Evolutionary conservation across 306 rosid species (phyloP).

Genomic region (Cucurbita argyrosperma): DNA sequence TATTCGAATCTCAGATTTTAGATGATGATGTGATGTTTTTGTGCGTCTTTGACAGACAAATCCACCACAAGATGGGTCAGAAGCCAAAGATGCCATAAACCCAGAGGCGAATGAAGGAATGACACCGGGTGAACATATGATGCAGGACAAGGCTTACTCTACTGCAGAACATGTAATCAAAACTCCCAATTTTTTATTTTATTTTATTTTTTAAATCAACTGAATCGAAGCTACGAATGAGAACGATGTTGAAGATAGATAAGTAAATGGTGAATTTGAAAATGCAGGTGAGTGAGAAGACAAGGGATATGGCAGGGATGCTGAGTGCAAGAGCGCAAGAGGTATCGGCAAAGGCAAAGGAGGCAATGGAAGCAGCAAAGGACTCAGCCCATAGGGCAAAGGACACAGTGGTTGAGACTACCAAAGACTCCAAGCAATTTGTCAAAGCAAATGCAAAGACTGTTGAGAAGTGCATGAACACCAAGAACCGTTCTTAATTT

Average conservation of each 20-base stretch:
- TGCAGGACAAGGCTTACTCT: not conserved
- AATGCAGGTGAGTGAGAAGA: constrained; percentile 23
- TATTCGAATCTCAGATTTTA: too few species aligned
- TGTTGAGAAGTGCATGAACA: constrained; percentile 39
- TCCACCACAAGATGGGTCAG: not conserved
- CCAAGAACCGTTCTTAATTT: constrained; percentile 7
- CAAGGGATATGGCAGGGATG: constrained; percentile 22
- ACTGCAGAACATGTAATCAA: not conserved
- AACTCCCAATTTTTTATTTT: too few species aligned
- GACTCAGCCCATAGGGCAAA: constrained; percentile 42
- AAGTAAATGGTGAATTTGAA: too few species aligned
- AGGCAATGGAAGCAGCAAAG: constrained; percentile 44
- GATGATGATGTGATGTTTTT: not conserved
- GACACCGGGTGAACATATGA: not conserved
- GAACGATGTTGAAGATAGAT: too few species aligned
- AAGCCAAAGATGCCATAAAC: not conserved
- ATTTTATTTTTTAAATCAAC: too few species aligned
- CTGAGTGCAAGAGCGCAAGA: constrained; percentile 28
- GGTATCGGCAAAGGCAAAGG: constrained; percentile 43
- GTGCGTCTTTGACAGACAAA: not conserved
- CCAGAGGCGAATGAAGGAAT: not conserved
- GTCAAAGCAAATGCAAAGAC: constrained; percentile 38
- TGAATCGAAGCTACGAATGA: too few species aligned
- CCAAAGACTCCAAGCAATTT: constrained; percentile 30
- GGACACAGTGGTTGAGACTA: constrained; percentile 25